Conservation (phyloP, 108 stramenopile genomes). For the Mayamaea pseudoterrestris region DNA sequence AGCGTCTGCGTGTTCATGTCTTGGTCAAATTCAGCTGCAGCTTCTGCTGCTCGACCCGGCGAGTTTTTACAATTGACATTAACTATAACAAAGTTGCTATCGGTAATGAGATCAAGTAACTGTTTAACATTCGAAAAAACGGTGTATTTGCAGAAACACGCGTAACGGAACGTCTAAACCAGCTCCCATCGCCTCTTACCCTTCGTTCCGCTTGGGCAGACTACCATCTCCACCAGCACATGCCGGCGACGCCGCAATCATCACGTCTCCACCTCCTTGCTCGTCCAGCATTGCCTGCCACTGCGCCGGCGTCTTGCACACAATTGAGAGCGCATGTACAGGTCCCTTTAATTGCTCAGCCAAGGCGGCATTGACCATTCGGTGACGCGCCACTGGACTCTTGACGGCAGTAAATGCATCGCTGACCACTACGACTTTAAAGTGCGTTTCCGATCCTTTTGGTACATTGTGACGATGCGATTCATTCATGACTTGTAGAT, state of each 20-base stretch:
- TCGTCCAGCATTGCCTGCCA: constrained; percentile 59
- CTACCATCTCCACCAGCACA: constrained; percentile 72
- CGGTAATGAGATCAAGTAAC: too few relatives aligned
- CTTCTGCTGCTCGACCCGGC: too few relatives aligned
- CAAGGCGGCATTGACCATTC: constrained; percentile 67
- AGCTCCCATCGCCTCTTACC: too few relatives aligned
- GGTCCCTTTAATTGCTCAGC: constrained; percentile 67
- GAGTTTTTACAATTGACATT: too few relatives aligned
- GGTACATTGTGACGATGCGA: constrained; percentile 84
- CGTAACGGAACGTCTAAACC: too few relatives aligned
- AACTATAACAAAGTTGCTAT: too few relatives aligned
- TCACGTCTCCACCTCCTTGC: constrained; percentile 13
- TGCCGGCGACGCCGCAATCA: constrained; percentile 45
- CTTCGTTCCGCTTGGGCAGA: neutral
- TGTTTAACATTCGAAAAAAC: too few relatives aligned
- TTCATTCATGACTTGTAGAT: constrained; percentile 77
- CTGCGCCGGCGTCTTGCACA: constrained; percentile 89
- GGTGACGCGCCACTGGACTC: constrained; percentile 64
- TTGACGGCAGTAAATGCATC: constrained; percentile 51
- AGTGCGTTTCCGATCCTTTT: constrained; percentile 84
- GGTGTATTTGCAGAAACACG: too few relatives aligned
- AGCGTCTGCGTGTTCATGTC: too few relatives aligned
- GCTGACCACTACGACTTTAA: constrained; percentile 87
- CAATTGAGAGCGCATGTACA: constrained; percentile 93
- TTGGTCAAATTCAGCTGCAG: too few relatives aligned